Base-by-base conservation (phyloP, 2,329 filamentous ascomycete species). In the Verticillium tricorpus region DNA sequence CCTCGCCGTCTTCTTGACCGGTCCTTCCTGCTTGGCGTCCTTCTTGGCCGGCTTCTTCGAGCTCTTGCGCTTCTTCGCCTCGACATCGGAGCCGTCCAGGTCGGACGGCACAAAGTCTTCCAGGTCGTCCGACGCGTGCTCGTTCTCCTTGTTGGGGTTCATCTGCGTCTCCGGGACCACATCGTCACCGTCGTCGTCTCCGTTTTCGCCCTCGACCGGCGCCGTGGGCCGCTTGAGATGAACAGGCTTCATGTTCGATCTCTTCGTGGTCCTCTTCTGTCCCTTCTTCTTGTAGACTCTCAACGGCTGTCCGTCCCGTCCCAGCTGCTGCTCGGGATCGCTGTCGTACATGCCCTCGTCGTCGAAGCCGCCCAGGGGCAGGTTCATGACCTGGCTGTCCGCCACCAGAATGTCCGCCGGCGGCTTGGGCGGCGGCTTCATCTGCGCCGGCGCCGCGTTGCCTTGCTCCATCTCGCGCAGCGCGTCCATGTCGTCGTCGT, bases 281-380 rank as follows among this genome's bases (percentile, higher is more conserved):
- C 90, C 91, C 78, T 91, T 91, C 83, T 95, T 95, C 81, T 93
- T 94, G 79, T 84, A 94, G 1, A 85, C 75, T 60, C 82, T 85
- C 40, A 87, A 72, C 2, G 87, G 87, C 64, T 84, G 80, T 1
- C 86, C 86, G 67, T 86, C 77, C n/a, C 78, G 79, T 59, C 79
- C 85, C 14, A 82, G 61, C 3, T 72, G 70, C 40, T 83, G 81
- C 40, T 83, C 82, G n/a, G 84, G 82, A 3, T 76, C 77, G 64
- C 82, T 84, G 70, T 89, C 86, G 68, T 85, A 84, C 63, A 80
- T 68, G 8, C 69, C 80, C 67, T 89, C 87, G 61, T 89, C 85
- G 62, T 90, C 87, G 57, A 89, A 90, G 0, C 83, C 86, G 45
- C 85, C 83, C 0, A 88, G 77, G 6, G 84, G 78, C 1, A 78